Base-by-base conservation (phyloP, 495 filamentous ascomycete genomes). In the Trichocladium uniseriatum region DNA sequence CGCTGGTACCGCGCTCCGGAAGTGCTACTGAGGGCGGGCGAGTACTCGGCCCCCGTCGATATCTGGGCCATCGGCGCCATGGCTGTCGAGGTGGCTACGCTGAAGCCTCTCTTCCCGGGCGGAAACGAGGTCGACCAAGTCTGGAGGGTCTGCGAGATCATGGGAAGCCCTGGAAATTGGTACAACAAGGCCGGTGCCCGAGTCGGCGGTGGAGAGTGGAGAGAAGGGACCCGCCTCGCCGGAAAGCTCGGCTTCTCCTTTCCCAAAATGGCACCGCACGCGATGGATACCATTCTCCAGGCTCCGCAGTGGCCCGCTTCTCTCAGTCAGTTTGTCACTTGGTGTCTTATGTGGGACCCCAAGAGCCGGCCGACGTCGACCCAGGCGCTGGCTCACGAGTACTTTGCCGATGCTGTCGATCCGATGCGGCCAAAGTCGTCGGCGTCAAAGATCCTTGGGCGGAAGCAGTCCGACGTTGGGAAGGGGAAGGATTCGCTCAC, bases 311-410 rank as follows among this genome's bases (percentile, higher is more conserved):
- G 94, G 94, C 92, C 94, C 4, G 70, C 81, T 1, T 86, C 87
- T 29, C 76, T 99, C 24, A 82, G 81, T 56, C 77, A 89, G 24
- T 96, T 99, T 59, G 94, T 99, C 41, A 97, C 94, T 2, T 95
- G 89, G 90, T 99, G 94, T 70, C 68, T 99, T 51, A 95, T 97
- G 92, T 99, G 94, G 94, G 94, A 99, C 68, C 94, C 94, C 14
- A 90, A 89, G 69, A 81, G 71, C 64, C 77, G 94, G 48, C 94
- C 94, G 41, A 99, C 94, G n/a, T 95, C 90, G 28, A 80, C 83
- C 1, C 90, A 97, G 66, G 91, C 94, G 9, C 67, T 97, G 57
- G 83, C 81, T 28, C 94, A 97, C 60, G 91, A 96, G 55, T 99
- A 89, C 67, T 99, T 99, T 62, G 71, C 76, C n/a, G 94, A 97